Evolutionary conservation across 75 land plant species (phyloP).

Genomic region (Pseudotsuga menziesii): DNA sequence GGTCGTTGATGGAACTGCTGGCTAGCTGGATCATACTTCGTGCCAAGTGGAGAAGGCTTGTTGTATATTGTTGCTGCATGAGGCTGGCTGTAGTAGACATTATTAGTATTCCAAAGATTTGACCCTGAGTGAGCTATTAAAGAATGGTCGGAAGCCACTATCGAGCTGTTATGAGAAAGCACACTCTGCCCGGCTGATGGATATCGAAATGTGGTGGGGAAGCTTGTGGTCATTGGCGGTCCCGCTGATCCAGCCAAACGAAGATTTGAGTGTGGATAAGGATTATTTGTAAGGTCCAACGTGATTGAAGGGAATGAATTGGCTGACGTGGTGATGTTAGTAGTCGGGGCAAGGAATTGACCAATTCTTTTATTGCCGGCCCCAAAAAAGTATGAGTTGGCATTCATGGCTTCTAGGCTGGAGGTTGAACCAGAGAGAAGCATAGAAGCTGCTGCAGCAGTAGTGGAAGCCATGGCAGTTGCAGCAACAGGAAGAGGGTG

Average conservation of each 20-base stretch:
- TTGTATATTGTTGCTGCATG: neutral
- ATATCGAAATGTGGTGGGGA: neutral
- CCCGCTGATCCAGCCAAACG: neutral
- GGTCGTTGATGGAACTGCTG: neutral
- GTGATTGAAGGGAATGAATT: conserved; percentile 59
- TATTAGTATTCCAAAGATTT: neutral
- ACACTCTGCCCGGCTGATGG: neutral
- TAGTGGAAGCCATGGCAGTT: conserved; percentile 91
- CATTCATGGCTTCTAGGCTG: conserved; percentile 3
- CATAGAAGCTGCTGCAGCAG: conserved; percentile 87
- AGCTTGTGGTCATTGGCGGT: neutral
- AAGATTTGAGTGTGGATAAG: conserved; percentile 18
- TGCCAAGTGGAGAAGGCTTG: neutral
- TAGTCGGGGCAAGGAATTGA: conserved; percentile 43
- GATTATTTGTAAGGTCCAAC: conserved; percentile 51
- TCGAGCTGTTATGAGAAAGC: neutral
- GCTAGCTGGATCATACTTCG: neutral
- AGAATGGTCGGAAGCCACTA: too few relatives aligned
- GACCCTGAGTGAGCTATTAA: neutral
- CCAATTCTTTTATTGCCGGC: conserved; percentile 21
- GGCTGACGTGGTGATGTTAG: conserved; percentile 33
- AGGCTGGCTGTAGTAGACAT: neutral
- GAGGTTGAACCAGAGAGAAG: conserved; percentile 57
- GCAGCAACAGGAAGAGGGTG: conserved; percentile 84
- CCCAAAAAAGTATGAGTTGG: conserved; percentile 19